A percentile compares a stretch with the other conserved stretches of the same genome.
Evolutionary conservation across 257 asterid species (phyloP).

Genomic region (Solanum chmielewskii): DNA sequence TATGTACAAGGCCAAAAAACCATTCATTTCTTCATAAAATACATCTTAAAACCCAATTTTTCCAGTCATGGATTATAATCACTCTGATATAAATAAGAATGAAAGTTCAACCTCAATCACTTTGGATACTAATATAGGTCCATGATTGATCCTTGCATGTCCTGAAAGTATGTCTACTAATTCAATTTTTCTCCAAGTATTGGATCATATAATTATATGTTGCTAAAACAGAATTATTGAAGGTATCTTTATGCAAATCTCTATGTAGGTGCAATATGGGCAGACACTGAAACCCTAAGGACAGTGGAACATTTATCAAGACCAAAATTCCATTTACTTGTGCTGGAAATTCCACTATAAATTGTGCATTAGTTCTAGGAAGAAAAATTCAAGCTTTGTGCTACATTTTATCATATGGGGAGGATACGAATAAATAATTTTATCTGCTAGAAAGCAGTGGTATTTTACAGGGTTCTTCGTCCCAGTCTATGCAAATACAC

Average conservation of each 20-base stretch:
- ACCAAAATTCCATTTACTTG: constrained; percentile 38
- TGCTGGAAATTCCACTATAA: constrained; percentile 59
- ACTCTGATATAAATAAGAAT: constrained; percentile 46
- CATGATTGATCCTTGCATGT: constrained; percentile 66
- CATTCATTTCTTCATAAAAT: constrained; percentile 24
- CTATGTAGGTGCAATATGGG: constrained; percentile 57
- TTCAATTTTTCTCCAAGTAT: not conserved
- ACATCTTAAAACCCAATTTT: constrained; percentile 42
- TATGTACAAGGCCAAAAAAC: constrained; percentile 41
- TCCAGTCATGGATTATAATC: constrained; percentile 87
- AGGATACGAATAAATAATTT: constrained; percentile 54
- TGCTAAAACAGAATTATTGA: not conserved
- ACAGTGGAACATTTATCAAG: constrained; percentile 56
- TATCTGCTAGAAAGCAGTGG: constrained; percentile 63
- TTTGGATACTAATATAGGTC: constrained; percentile 74
- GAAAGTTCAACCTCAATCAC: constrained; percentile 82
- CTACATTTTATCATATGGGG: constrained; percentile 72
- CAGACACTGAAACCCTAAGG: constrained; percentile 49
- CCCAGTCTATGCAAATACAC: constrained; percentile 67
- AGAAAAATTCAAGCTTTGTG: constrained; percentile 56
- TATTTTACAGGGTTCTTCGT: constrained; percentile 62
- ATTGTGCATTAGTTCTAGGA: constrained; percentile 48
- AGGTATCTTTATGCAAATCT: constrained; percentile 77
- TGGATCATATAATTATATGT: not conserved
- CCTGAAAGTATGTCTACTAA: constrained; percentile 43